These are phyloP conservation scores for Scortechinia acanthostroma DNA, from an alignment of 2,329 filamentous ascomycete genomes.

Conservation along the genomic window DNA sequence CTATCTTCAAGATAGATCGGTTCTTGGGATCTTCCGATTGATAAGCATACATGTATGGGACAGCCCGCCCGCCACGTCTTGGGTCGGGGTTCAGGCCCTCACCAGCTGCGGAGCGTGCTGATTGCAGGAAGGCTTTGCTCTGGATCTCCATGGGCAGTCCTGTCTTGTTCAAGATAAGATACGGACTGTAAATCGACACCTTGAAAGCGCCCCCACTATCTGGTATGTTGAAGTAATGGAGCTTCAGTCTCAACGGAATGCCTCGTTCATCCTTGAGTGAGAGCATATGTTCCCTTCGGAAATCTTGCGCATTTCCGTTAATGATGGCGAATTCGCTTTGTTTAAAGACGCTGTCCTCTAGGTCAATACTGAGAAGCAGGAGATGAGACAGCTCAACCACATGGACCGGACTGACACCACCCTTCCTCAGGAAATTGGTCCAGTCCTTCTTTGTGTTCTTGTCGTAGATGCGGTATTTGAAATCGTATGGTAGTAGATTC, in stretches of 20 bases:
- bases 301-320: slow-evolving; percentile 83
- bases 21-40: slow-evolving; percentile 84
- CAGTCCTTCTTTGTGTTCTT: slow-evolving; percentile 98
- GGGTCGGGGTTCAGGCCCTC: slow-evolving; percentile 53
- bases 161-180: slow-evolving; percentile 91
- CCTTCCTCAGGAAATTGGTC: slow-evolving; percentile 95
- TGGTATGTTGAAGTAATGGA: slow-evolving; percentile 86
- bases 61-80: slow-evolving; percentile 30
- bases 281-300: slow-evolving; percentile 73
- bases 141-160: slow-evolving; percentile 81
- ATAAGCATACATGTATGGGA: slow-evolving; percentile 95
- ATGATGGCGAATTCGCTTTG: slow-evolving; percentile 95
- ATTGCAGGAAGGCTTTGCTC: slow-evolving; percentile 81
- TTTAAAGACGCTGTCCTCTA: slow-evolving; percentile 93
- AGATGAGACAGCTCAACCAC: slow-evolving; percentile 94
- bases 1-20: slow-evolving; percentile 78
- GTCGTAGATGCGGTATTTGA: slow-evolving; percentile 98
- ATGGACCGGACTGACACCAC: slow-evolving; percentile 92
- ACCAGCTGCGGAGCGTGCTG: slow-evolving; percentile 75
- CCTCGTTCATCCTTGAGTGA: slow-evolving; percentile 80
- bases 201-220: slow-evolving; percentile 93
- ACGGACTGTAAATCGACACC: slow-evolving; percentile 89
- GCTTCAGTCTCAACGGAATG: slow-evolving; percentile 69
- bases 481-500: slow-evolving; percentile 91
- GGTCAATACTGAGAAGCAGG: slow-evolving; percentile 83